Evolutionary conservation across 1,139 yeast species (phyloP), one percentile per base, ranked within the genome.

Genomic region (Arxiozyma slooffiae): DNA sequence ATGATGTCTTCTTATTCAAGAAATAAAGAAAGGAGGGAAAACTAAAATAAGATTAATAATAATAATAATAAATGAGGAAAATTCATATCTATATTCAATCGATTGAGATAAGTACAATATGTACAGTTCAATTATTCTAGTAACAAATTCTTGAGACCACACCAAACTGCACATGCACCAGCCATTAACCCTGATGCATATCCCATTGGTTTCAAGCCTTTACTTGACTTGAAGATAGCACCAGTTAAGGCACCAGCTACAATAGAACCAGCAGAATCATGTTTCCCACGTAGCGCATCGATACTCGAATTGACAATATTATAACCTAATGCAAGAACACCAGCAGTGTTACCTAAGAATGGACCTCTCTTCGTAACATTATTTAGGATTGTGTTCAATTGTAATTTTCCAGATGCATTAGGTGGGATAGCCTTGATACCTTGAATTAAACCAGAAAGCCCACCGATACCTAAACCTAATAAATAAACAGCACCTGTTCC

Each of bases 401-500:
- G 82, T 66, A 92, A 77, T 67, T 85, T 85, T 30, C 72, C 72
- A 8, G 95, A 80, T 34, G 90, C 81, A 54, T 79, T 75, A 44
- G 80, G 76, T 23, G 95, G 92, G 50, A 94, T 76, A 67, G 81
- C 81, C 54, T 77, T 76, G 53, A 92, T 64, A 55, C 97, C 97
- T 70, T 90, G 97, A 57, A 80, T 79, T 54, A 89, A 71, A 53
- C 98, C 98, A 64, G 82, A 85, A 17, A 82, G 73, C 54, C 98
- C 98, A 69, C 98, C 98, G 50, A 79, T 56, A 45, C 92, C 90
- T 53, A 85, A 70, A 49, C 92, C 95, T 45, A 85, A 62, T 60
- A 92, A 76, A 68, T 92, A 92, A 47, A 89, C 90, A 14, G 96
- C 82, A 68, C 98, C 98, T 14, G 98, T 86, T 60, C 98, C 98